Percentiles rank a stretch among this genome's conserved stretches.
Conservation (phyloP, 345 rosid species). For the Gossypium herbaceum region DNA sequence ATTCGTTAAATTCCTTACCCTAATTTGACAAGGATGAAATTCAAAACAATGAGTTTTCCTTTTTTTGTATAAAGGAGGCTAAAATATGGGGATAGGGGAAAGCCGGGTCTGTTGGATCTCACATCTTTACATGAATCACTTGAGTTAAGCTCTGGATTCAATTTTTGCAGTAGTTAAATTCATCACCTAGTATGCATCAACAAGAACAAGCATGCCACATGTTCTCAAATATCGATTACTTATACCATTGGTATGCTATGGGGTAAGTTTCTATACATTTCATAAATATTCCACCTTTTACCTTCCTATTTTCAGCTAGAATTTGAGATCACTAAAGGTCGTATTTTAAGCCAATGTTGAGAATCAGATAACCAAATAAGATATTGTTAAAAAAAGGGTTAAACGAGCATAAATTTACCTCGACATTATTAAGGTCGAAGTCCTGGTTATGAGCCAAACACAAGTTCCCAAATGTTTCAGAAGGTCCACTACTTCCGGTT, state of each 20-base stretch:
- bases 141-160: not conserved
- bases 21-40: not conserved
- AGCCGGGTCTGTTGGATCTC: no score
- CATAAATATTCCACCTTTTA: not conserved
- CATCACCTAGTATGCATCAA: not conserved
- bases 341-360: not conserved
- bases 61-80: no score
- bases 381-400: not conserved
- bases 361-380: not conserved
- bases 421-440: constrained; percentile 78
- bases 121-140: not conserved
- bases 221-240: not conserved
- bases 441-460: constrained; percentile 71
- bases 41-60: not conserved
- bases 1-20: not conserved
- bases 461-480: constrained; percentile 78
- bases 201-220: not conserved
- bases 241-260: not conserved
- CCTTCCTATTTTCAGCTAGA: not conserved
- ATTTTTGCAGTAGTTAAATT: not conserved
- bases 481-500: constrained; percentile 81
- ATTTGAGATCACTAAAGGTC: not conserved
- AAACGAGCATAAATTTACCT: constrained; percentile 44
- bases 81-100: no score
- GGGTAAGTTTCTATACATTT: not conserved